phyloP scores from a whole-genome alignment of 1,284 basidiomycete genomes.

The Boletus sp. region DNA sequence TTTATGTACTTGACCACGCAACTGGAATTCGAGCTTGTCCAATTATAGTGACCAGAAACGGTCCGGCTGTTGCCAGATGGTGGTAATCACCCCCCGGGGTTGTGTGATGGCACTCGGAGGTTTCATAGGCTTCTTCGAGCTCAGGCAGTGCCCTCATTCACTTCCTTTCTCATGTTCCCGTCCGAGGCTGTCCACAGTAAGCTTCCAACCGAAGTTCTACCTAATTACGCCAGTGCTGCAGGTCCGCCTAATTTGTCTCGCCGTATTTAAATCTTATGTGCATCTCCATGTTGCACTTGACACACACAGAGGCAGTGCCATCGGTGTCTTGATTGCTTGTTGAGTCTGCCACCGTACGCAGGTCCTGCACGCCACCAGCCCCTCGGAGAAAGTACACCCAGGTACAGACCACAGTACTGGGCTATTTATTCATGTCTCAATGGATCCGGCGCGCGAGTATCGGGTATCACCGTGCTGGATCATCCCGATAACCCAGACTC shows the following conservation, averaged over 20 bases:
- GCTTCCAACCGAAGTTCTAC: background rate
- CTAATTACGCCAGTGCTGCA: background rate
- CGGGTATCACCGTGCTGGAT: background rate
- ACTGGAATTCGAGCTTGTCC: background rate
- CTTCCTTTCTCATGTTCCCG: background rate
- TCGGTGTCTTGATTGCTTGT: background rate
- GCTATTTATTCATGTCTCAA: too few relatives aligned
- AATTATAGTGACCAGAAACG: background rate
- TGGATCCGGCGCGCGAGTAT: background rate
- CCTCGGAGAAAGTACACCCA: background rate
- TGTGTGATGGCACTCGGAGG: background rate
- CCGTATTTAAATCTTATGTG: background rate
- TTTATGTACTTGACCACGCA: conserved; percentile 6
- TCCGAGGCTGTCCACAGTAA: background rate
- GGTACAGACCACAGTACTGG: too few relatives aligned
- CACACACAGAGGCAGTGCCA: background rate
- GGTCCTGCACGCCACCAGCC: background rate
- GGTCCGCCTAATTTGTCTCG: background rate
- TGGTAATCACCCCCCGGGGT: background rate
- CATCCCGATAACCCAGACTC: background rate
- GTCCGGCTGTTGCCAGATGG: conserved; percentile 5
- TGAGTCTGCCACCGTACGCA: background rate
- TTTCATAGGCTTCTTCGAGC: background rate
- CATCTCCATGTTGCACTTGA: background rate
- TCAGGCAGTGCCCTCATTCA: background rate